Evolutionary conservation across 768 basidiomycete species (phyloP).

Genomic region (Boletus sp.): DNA sequence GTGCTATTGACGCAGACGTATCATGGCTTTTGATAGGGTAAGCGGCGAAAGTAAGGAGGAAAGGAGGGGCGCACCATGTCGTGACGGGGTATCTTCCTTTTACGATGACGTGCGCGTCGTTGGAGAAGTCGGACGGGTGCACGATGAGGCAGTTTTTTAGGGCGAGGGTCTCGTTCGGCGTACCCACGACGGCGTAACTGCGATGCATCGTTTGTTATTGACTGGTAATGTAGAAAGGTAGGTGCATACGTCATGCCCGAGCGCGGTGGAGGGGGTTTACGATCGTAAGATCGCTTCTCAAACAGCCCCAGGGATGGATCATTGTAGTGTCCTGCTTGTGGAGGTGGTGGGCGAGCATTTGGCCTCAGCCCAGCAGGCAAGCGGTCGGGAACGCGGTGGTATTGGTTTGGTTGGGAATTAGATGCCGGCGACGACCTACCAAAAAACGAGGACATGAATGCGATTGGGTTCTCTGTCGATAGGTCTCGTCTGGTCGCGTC

Average conservation of each 20-base stretch:
- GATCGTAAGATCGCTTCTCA: slow-evolving; percentile 46
- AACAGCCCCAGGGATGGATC: slow-evolving; percentile 49
- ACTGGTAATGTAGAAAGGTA: not conserved
- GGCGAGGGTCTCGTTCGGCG: slow-evolving; percentile 67
- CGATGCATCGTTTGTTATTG: not conserved
- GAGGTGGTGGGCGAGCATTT: slow-evolving; percentile 34
- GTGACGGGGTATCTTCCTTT: slow-evolving; percentile 73
- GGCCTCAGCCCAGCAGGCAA: slow-evolving; percentile 35
- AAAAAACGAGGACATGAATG: slow-evolving; percentile 42
- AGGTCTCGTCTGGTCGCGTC: not conserved
- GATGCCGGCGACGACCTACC: slow-evolving; percentile 33
- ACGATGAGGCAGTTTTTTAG: slow-evolving; percentile 81
- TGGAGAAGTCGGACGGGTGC: slow-evolving; percentile 68
- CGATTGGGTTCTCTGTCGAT: not conserved
- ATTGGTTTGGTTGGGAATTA: slow-evolving; percentile 36
- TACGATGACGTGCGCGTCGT: slow-evolving; percentile 71
- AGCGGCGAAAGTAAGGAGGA: not conserved
- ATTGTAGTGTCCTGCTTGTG: slow-evolving; percentile 47
- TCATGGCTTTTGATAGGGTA: slow-evolving; percentile 61
- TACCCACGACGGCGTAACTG: slow-evolving; percentile 56
- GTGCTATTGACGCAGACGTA: slow-evolving; percentile 64
- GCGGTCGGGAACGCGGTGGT: slow-evolving; percentile 43
- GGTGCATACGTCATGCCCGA: slow-evolving; percentile 25
- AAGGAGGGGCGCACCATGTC: slow-evolving; percentile 52
- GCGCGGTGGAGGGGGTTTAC: slow-evolving; percentile 38